These are phyloP conservation scores for Butyriboletus loyo DNA, from an alignment of 768 basidiomycete species.

Conservation along the genomic window DNA sequence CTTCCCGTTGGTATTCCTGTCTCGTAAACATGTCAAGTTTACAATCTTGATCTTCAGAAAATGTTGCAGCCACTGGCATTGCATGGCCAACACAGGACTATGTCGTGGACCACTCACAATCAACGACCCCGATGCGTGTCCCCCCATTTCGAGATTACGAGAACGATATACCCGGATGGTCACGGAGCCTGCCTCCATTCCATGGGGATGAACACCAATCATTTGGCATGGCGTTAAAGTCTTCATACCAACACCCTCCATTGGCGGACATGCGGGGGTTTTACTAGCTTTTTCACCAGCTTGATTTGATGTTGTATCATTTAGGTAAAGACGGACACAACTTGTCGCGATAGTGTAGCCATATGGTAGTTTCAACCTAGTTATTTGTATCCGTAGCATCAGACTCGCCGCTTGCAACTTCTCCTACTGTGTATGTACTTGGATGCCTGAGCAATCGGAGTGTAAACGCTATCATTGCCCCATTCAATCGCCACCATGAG, in stretches of 20 bases:
- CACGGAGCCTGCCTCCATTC: not conserved
- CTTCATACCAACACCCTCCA: not conserved
- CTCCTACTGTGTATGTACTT: too few relatives aligned
- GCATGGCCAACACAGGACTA: constrained; percentile 7
- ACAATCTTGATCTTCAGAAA: constrained; percentile 5
- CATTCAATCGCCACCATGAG: constrained; percentile 22
- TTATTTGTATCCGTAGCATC: too few relatives aligned
- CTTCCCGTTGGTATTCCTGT: constrained; percentile 10
- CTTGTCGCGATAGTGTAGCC: too few relatives aligned
- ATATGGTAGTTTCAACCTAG: too few relatives aligned
- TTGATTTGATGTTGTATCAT: not conserved
- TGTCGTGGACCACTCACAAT: constrained; percentile 2
- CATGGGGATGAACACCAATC: constrained; percentile 4
- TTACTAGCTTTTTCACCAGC: constrained; percentile 11
- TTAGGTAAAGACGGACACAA: not conserved
- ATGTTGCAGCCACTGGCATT: not conserved
- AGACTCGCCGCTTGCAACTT: too few relatives aligned
- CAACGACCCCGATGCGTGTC: not conserved
- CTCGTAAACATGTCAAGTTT: not conserved
- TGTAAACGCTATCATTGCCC: not conserved
- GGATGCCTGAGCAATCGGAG: too few relatives aligned
- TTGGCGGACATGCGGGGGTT: not conserved
- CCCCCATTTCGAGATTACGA: constrained; percentile 1
- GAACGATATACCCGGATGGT: constrained; percentile 4
- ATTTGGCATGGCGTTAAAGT: not conserved